These are phyloP conservation scores for Lachnellula cervina DNA, from an alignment of 2,329 filamentous ascomycete genomes.

Conservation along the genomic window DNA sequence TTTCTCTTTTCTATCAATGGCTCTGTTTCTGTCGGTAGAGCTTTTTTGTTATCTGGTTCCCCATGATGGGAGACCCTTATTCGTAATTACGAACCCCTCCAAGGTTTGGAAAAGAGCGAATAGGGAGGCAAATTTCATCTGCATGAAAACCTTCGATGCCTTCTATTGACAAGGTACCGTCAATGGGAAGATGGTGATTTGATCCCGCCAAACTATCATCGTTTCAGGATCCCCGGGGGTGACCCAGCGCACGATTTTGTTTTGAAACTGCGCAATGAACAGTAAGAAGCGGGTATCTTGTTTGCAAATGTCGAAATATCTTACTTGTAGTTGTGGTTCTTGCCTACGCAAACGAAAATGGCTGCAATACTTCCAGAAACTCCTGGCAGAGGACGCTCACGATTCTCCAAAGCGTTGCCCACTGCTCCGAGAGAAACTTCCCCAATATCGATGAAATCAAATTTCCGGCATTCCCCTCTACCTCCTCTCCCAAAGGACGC, in stretches of 20 bases:
- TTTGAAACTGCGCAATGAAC: constrained; percentile 3
- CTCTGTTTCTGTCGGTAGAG: too few relatives aligned
- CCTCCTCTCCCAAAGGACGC: constrained; percentile 20
- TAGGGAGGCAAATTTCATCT: not conserved
- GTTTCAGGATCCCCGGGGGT: constrained; percentile 2
- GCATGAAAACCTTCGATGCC: constrained; percentile 3
- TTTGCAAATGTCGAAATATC: not conserved
- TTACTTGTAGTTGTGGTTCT: not conserved
- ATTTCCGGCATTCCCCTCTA: constrained; percentile 15
- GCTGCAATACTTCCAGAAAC: constrained; percentile 11
- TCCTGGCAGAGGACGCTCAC: constrained; percentile 21
- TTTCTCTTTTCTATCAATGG: too few relatives aligned
- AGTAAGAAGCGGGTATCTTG: not conserved
- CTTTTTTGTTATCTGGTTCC: too few relatives aligned
- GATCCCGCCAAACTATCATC: constrained; percentile 4
- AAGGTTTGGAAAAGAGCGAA: constrained; percentile 4
- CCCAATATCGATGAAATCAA: constrained; percentile 4
- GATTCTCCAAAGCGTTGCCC: constrained; percentile 27
- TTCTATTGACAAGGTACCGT: constrained; percentile 2
- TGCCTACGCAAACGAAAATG: not conserved
- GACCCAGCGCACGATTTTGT: constrained; percentile 1
- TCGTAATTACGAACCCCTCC: not conserved
- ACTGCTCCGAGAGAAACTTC: constrained; percentile 10
- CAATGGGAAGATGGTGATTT: constrained; percentile 6
- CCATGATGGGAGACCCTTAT: not conserved